Evolutionary conservation across 257 asterid species (phyloP).

Genomic region (Craterostigma plantagineum): DNA sequence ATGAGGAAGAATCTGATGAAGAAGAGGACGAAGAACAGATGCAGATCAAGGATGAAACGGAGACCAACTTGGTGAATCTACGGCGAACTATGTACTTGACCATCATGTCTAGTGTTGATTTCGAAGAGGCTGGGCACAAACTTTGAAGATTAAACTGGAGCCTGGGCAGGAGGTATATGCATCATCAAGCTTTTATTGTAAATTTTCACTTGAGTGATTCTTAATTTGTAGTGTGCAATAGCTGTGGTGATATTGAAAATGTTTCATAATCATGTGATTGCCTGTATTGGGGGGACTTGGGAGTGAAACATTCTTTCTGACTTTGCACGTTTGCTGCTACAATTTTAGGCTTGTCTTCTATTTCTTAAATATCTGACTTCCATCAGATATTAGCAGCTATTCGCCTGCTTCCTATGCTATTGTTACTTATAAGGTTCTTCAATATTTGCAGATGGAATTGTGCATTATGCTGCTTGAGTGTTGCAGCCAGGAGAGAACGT

Average conservation of each 20-base stretch:
- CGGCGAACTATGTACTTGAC: conserved; percentile 85
- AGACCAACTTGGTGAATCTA: conserved; percentile 75
- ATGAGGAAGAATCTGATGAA: conserved; percentile 52
- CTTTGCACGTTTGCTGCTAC: too few species aligned
- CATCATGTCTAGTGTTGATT: conserved; percentile 91
- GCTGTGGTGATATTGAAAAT: neutral
- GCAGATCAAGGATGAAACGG: conserved; percentile 80
- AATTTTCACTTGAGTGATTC: neutral
- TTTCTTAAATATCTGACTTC: neutral
- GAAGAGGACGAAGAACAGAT: conserved; percentile 80
- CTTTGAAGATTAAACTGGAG: conserved; percentile 68
- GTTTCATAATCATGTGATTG: too few species aligned
- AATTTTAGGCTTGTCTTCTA: too few species aligned
- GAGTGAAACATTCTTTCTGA: too few species aligned
- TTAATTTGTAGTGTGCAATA: neutral
- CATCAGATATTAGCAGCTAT: too few species aligned
- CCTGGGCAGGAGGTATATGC: conserved; percentile 94
- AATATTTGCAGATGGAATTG: conserved; percentile 59
- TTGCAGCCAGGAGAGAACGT: conserved; percentile 98
- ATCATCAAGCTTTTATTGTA: too few species aligned
- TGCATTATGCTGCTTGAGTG: conserved; percentile 89
- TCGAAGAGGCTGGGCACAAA: conserved; percentile 95
- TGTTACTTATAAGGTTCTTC: neutral
- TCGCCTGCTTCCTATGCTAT: too few species aligned
- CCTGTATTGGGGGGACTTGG: too few species aligned